Evolutionary conservation across 2,329 filamentous ascomycete genomes (phyloP), one percentile per base, ranked within the genome.

Genomic region (Cladosporium sp.): DNA sequence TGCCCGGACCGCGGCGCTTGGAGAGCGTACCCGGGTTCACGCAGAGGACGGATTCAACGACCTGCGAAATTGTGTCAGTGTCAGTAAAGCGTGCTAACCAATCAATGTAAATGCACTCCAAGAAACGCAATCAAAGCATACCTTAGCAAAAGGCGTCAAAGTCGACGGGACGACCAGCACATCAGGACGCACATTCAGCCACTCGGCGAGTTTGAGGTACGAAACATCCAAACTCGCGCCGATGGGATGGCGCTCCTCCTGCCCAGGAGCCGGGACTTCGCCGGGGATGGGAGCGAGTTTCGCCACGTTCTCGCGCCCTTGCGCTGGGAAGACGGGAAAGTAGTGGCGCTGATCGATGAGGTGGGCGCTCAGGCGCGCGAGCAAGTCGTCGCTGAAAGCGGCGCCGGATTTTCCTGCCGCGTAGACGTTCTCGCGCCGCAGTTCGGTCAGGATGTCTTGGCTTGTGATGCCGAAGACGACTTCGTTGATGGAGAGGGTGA

Each of bases 301-400:
- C 24, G 85, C 83, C 50, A 89, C 71, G 57, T 74, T 81, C 51
- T 81, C 77, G 43, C 90, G 78, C 44, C 86, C 83, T 11, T 84
- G 79, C 0, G 92, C 84, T 5, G 93, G 93, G 64, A 91, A 96
- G 1, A 97, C 71, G 0, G 93, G 93, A 62, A 89, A 89, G 69
- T 91, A 97, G 64, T 93, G 90, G 6, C 91, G 77, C 71, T 97
- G 93, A 69, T 96, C 87, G 51, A 99, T 81, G 15, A 99, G 69
- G 58, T 93, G 85, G 17, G 83, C 79, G 5, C 86, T 82, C 41
- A 91, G 70, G n/a, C 92, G 74, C 13, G 84, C 82, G 61, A 92
- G 75, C 20, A 88, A 61, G 58, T 88, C 83, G 0, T 61, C 59
- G 27, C 37, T 49, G 32, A 56, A 53, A 68, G 95, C 88, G 58